Conservation (phyloP, 2,329 filamentous ascomycete genomes). For the Microdochium bolleyi region DNA sequence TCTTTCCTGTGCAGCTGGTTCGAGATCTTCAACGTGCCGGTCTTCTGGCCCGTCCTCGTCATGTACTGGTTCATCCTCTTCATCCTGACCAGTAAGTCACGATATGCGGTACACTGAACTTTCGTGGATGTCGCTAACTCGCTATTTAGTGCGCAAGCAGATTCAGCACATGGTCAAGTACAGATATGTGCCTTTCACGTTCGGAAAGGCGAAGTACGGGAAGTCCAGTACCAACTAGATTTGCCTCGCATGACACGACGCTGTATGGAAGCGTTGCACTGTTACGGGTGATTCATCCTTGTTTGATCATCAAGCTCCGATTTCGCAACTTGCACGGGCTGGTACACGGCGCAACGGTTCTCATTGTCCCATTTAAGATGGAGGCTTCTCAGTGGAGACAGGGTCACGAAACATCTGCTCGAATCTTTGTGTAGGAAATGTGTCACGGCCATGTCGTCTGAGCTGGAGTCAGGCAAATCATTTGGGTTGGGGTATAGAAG, state of each 20-base stretch:
- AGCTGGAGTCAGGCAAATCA: neutral
- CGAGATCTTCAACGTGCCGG: conserved; percentile 87
- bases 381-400: neutral
- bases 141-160: conserved; percentile 80
- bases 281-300: neutral
- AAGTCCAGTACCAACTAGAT: conserved; percentile 45
- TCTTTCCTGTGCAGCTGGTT: conserved; percentile 89
- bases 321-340: neutral
- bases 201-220: conserved; percentile 78
- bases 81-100: conserved; percentile 76
- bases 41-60: conserved; percentile 98
- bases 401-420: neutral
- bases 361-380: neutral
- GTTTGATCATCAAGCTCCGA: neutral
- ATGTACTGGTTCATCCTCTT: conserved; percentile 99
- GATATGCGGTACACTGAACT: neutral
- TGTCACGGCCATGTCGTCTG: neutral
- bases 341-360: neutral
- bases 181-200: conserved; percentile 89
- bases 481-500: neutral
- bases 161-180: conserved; percentile 99
- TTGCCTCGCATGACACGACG: neutral
- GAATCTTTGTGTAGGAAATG: neutral
- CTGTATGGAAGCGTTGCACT: too few relatives aligned
- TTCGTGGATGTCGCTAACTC: conserved; percentile 3